Percentiles rank a stretch among this genome's conserved stretches.
Conservation (phyloP, 305 asterid species). For the Fraxinus angustifolia region DNA sequence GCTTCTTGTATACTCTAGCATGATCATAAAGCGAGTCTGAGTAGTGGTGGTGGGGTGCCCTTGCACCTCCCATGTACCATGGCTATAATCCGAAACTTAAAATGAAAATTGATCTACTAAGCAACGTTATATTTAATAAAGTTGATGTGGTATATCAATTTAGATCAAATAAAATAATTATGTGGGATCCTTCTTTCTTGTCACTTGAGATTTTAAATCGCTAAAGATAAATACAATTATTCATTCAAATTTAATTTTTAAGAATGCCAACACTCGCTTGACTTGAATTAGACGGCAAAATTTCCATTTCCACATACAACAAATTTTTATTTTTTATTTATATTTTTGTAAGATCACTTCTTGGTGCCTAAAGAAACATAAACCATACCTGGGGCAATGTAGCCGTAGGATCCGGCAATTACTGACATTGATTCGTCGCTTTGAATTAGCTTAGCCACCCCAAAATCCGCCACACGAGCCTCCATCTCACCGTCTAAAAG, state of each 20-base stretch:
- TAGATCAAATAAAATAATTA: not conserved
- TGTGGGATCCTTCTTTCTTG: not conserved
- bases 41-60: not conserved
- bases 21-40: not conserved
- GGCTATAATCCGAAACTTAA: not conserved
- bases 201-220: not conserved
- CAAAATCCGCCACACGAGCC: conserved; percentile 90
- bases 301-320: not conserved
- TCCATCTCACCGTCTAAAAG: conserved; percentile 70
- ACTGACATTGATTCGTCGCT: conserved; percentile 71
- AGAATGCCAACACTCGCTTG: not conserved
- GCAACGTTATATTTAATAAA: not conserved
- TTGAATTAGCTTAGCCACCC: conserved; percentile 76
- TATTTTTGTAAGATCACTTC: conserved; percentile 24
- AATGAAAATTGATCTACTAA: not conserved
- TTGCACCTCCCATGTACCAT: not conserved
- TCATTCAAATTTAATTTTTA: not conserved
- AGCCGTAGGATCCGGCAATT: conserved; percentile 88
- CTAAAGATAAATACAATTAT: not conserved
- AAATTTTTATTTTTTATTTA: no score
- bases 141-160: not conserved
- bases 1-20: not conserved
- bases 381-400: conserved; percentile 78
- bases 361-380: conserved; percentile 26
- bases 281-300: not conserved